Base-by-base conservation (phyloP, 768 basidiomycete genomes). In the Naganishia vaughanmartiniae region DNA sequence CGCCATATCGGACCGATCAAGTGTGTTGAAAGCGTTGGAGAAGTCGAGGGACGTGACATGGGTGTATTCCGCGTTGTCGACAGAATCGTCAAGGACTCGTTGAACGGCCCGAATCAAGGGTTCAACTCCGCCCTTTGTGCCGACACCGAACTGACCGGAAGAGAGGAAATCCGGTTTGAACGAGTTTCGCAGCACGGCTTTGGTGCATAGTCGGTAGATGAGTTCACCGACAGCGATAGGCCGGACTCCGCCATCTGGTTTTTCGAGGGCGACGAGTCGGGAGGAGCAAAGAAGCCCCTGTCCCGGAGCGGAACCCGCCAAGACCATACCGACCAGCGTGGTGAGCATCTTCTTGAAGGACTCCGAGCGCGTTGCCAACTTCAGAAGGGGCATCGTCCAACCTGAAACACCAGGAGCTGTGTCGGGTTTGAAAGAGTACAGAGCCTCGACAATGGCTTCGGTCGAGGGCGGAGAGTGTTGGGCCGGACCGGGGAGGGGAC, bases 21-120 rank as follows among this genome's bases (percentile, higher is more conserved):
- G 19, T 28, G 67, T 51, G 68, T 74, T 76, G 71, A 76, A 77
- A 10, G 75, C 76, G 67, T 76, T 77, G n/a, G 28, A 36, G 36
- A 69, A 56, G 71, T 77, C 76, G 2, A 77, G 71, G 1, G 54
- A 68, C 45, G 65, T 45, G 21, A 75, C 34, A 42, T 72, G 54
- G 36, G 66, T 54, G 66, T 63, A 73, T 2, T 21, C 31, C 28
- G 34, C 45, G 17, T 67, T 70, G 7, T 9, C 28, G 28, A 34
- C 33, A 10, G 69, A 53, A 17, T 69, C 70, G 11, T 71, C 73
- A 0, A 72, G 19, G 17, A 73, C 69, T 1, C 39, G 58, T 30
- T 76, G 67, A 10, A 74, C 51, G 4, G 72, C 68, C 21, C 65
- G 36, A 30, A 67, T 54, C 2, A 74, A 57, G 4, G 73, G 70